Conservation (phyloP, 2,329 filamentous ascomycete genomes). For the Colletotrichum paranaense region DNA sequence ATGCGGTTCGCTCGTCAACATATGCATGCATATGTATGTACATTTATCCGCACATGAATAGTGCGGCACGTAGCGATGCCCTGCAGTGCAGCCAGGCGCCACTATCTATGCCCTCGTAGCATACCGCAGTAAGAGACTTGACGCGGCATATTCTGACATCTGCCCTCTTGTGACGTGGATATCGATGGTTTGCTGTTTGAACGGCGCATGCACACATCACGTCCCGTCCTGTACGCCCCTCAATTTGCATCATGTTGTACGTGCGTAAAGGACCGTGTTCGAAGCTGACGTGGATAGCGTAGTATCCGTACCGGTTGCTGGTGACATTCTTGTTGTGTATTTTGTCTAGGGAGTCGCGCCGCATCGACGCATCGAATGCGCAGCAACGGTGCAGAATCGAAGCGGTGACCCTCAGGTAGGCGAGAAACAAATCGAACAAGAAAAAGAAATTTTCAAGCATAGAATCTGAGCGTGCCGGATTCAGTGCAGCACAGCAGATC, state of each 20-base stretch:
- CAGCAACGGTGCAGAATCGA: not conserved
- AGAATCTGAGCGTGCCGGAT: not conserved
- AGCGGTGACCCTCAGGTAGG: not conserved
- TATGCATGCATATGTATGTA: conserved; percentile 21
- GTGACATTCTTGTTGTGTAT: not conserved
- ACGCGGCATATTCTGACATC: conserved; percentile 4
- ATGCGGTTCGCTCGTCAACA: conserved; percentile 29
- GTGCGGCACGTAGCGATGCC: not conserved
- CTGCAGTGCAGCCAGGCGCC: not conserved
- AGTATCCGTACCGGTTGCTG: not conserved
- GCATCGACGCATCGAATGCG: not conserved
- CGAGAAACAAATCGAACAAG: not conserved
- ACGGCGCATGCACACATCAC: not conserved
- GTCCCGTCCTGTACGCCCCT: not conserved
- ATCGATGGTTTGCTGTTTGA: not conserved
- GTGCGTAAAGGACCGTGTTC: not conserved
- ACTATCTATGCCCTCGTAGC: not conserved
- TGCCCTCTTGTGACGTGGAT: not conserved
- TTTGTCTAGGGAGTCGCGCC: not conserved
- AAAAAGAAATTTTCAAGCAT: not conserved
- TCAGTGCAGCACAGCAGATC: conserved; percentile 9
- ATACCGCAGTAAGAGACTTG: not conserved
- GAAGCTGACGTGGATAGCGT: not conserved
- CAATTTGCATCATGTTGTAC: not conserved
- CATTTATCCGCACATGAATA: conserved; percentile 12